Base-by-base conservation (phyloP, 352 stramenopile genomes). In the Elongisporangium prolatum region DNA sequence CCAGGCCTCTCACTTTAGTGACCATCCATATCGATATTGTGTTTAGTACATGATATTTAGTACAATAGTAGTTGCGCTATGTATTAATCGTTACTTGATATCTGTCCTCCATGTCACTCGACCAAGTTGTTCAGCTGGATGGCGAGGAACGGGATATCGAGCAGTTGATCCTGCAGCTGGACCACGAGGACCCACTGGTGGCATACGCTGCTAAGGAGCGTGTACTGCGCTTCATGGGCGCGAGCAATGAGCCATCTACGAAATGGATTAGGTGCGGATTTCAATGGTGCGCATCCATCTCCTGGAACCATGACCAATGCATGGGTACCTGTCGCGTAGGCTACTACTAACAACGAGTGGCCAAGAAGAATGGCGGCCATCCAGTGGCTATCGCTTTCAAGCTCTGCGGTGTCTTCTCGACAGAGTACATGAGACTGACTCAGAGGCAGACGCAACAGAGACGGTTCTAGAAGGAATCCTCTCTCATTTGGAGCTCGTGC, bases 311-410 rank as follows among this genome's bases (percentile, higher is more conserved):
- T 4, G 18, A 21, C 50, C n/a, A 44, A 16, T 8, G 11, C 14
- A 3, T 2, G 3, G 9, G 50, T 3, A n/a, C 1, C 14, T 21
- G 18, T 57, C 28, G 34, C 28, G 18, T 13, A 22, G 25, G 16
- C 3, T 21, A n/a, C 21, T 57, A n/a, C 28, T 40, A 9, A 40
- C 28, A 40, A 40, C 9, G 28, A 40, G 28, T 13, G 28, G 8
- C 28, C 28, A 40, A 40, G 28, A 9, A 5, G 4, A 40, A 9
- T 40, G 28, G 28, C 28, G 28, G 1, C 8, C 28, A 40, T 40
- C 28, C 9, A 71, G 65, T 56, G 69, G 71, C 17, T 82, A 77
- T 52, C 69, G 75, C 7, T 75, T 88, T 25, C 74, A 85, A 50
- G 53, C 87, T 6, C 47, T 89, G 4, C 80, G 76, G 22, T 50